Evolutionary conservation across 176 grass and related monocot genomes (phyloP), one percentile per base, ranked within the genome.

Genomic region (Musa troglodytarum): DNA sequence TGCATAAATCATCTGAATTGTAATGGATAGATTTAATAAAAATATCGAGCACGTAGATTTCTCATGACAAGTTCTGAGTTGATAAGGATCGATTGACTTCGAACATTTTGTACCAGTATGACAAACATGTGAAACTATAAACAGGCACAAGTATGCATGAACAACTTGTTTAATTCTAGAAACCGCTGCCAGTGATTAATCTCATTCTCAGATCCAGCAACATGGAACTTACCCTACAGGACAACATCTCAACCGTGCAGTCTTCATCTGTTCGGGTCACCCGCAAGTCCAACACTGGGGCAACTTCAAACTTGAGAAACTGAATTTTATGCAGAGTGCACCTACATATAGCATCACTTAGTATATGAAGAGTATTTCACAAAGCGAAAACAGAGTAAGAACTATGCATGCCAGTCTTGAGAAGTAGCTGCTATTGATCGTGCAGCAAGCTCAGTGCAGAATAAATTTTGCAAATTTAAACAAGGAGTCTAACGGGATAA

Each of bases 171-270:
- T 43, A 43, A 43, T 5, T 43, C 34, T 43, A 43, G 34, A 43
- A 43, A 43, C 34, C 34, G 4, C 29, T 43, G 34, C 34, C 34
- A 43, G 4, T 43, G 34, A 43, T 43, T 43, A 3, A 43, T 43
- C 34, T 43, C 34, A 43, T 43, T 43, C 34, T 43, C 34, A 43
- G 34, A 6, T 43, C 34, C 34, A 43, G 34, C 34, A 43, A 43
- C 34, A 43, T 43, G 49, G 1, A 20, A 79, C 61, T 26, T 75
- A 95, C 91, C 85, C 88, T 85, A 80, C 88, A 93, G 19, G 90
- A 93, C 23, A 97, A 83, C 90, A 97, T 83, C 81, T 97, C 90
- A 56, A 97, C 88, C 10, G 86, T 90, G 80, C 90, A 97, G 73
- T 87, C 80, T 19, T 80, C 49, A 49, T 43, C 10, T 8, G 94